Base-by-base conservation (phyloP, 495 filamentous ascomycete species). In the Chaetomidium leptoderma region DNA sequence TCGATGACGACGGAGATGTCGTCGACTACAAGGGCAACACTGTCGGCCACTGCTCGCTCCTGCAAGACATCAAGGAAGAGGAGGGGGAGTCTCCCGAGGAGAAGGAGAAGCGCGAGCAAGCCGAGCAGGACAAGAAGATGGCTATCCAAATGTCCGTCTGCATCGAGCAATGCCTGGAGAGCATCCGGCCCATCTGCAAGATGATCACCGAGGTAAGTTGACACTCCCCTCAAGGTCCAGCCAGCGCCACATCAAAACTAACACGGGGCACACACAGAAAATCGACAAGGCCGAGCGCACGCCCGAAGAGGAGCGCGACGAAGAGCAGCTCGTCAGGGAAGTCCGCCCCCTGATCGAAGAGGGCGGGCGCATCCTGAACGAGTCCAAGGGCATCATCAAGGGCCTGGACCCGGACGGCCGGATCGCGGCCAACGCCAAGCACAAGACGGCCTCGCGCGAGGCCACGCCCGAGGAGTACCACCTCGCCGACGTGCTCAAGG, bases 331-430 rank as follows among this genome's bases (percentile, higher is more conserved):
- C 14, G 92, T 97, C 64, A 78, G 89, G 65, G 78, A 89, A 47
- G 88, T 96, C 64, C 89, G 86, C 63, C 92, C 92, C 0, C 74
- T 96, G 17, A 85, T 97, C 65, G 91, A 97, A 66, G 86, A 96
- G 68, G 91, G 83, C 33, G 82, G 82, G 55, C 81, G 81, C 57
- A 90, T 93, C 69, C 82, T 97, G 2, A 82, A 84, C 60, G 92
- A 97, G 68, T 89, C 88, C 74, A 91, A 95, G 70, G 92, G 91
- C 59, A 79, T 88, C 17, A 92, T 97, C 69, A 89, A 91, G 54
- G 91, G 88, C 9, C 84, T 96, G 9, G 92, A 97, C 61, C 92
- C 92, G 4, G 90, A 95, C 63, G 91, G 91, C 37, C 81, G 81
- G 62, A 90, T 96, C 68, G 82, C 88, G 16, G 83, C 87, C n/a